Evolutionary conservation across 495 filamentous ascomycete species (phyloP), one percentile per base, ranked within the genome.

Genomic region (Podospora pseudocomata): DNA sequence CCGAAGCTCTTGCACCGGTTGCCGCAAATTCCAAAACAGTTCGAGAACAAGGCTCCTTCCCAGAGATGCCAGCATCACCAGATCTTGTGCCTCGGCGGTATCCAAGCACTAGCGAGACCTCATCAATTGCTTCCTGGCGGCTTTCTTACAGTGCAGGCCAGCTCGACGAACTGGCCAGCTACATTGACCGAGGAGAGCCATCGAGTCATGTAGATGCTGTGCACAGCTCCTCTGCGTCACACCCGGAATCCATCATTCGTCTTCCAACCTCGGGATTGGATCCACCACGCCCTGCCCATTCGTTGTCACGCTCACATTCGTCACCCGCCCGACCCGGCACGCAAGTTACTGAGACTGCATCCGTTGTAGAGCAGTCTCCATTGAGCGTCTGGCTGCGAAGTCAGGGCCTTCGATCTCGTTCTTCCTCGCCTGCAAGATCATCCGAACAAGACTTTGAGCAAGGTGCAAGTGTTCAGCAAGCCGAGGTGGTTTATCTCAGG

Each of bases 351-450:
- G 68, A 65, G 13, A 57, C 28, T 4, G 44, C 62, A n/a, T 63
- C 67, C 5, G 28, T 19, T 2, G 64, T 44, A 58, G 73, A 78
- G 34, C 71, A 78, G 68, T 81, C 79, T 0, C 78, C 79, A 30
- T 56, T 82, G 55, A 71, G 76, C 32, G 75, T 75, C n/a, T 82
- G 80, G 80, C 66, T 82, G 44, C 65, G 79, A 15, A 82, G 78
- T 58, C 80, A 82, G 65, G 77, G 76, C 19, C 66, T 80, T 23
- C 74, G 72, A 28, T 75, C 76, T 27, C 65, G 65, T 16, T 76
- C 79, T 18, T 69, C 68, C 16, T 75, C 75, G 0, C 15, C 60
- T 26, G 49, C 67, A 4, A 59, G 65, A 60, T 23, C 65, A 32
- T 69, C 68, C 5, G 70, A 70, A 1, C 70, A 68, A 28, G 60